A percentile compares a stretch with the other conserved stretches of the same genome.
phyloP scores from a whole-genome alignment of 441 rosid species.

The Biscutella laevigata region DNA sequence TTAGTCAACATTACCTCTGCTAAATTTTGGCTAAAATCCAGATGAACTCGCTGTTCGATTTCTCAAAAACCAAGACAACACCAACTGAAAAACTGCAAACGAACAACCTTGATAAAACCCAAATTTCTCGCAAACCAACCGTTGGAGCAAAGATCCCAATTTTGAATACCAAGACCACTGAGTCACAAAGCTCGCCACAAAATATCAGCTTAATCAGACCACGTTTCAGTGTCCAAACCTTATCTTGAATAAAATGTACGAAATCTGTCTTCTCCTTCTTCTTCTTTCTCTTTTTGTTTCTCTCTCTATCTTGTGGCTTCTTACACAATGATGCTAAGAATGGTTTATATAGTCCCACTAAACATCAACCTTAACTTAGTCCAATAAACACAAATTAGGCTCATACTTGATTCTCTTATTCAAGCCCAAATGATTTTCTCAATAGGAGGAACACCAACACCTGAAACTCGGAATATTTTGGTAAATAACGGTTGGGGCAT shows the following conservation, averaged over 20 bases:
- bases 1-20: background rate
- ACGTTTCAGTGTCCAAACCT: background rate
- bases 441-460: too few species aligned
- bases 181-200: background rate
- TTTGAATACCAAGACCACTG: background rate
- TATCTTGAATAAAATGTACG: background rate
- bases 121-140: background rate
- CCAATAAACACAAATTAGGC: too few species aligned
- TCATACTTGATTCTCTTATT: too few species aligned
- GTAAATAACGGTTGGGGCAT: too few species aligned
- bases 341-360: too few species aligned
- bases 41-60: background rate
- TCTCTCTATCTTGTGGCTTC: too few species aligned
- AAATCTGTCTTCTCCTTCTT: too few species aligned
- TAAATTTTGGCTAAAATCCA: background rate
- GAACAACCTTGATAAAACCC: background rate
- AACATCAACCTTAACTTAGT: too few species aligned
- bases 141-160: background rate
- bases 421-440: too few species aligned
- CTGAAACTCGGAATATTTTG: too few species aligned
- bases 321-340: too few species aligned
- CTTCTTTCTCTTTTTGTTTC: too few species aligned
- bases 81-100: background rate
- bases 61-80: background rate
- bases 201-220: background rate